Evolutionary conservation across 257 asterid genomes (phyloP).

Genomic region (Solanum phureja): DNA sequence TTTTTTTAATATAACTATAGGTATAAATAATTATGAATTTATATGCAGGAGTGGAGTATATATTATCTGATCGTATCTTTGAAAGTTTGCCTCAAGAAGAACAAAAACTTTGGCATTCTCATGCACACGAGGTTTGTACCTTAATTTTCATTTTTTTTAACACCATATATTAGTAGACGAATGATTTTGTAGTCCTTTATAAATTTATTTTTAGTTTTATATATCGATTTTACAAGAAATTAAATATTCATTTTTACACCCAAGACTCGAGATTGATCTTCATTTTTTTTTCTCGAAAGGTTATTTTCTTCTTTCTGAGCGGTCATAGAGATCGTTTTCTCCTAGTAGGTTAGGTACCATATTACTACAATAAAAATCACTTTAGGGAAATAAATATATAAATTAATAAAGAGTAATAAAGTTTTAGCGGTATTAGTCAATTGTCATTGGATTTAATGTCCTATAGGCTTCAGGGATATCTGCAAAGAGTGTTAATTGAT

Average conservation of each 20-base stretch:
- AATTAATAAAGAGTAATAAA: background rate
- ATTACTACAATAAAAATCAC: background rate
- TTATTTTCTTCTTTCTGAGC: no score
- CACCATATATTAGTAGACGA: background rate
- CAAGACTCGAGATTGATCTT: no score
- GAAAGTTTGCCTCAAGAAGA: conserved; percentile 55
- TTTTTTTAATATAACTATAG: background rate
- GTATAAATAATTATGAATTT: background rate
- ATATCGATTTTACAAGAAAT: no score
- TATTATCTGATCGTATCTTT: conserved; percentile 43
- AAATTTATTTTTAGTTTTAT: background rate
- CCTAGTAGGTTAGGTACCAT: background rate
- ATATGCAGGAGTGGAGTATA: conserved; percentile 61
- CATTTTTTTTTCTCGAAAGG: no score
- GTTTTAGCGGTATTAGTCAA: background rate
- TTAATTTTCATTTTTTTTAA: background rate
- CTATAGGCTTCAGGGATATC: no score
- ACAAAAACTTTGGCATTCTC: conserved; percentile 90
- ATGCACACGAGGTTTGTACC: conserved; percentile 45
- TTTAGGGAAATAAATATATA: background rate
- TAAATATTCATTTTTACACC: background rate
- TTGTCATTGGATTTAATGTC: background rate
- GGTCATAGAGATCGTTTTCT: background rate
- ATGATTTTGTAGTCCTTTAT: background rate
- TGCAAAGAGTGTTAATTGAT: no score